These are phyloP conservation scores for Hyaloperonospora arabidopsidis DNA, from an alignment of 352 stramenopile genomes.

Conservation along the genomic window DNA sequence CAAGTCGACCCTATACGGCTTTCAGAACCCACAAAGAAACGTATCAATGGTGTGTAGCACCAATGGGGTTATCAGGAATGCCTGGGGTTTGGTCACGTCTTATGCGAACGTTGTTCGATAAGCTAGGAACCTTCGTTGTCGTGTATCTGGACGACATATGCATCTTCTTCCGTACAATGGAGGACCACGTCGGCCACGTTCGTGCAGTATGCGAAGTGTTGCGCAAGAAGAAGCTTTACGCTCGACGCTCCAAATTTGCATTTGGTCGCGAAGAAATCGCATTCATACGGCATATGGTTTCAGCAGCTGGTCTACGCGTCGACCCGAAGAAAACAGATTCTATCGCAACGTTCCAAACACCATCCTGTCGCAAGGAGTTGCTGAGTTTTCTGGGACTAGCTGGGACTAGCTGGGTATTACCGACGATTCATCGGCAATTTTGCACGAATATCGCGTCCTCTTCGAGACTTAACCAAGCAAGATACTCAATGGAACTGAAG, in stretches of 20 bases:
- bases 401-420: neutral
- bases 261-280: neutral
- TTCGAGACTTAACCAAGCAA: neutral
- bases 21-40: constrained; percentile 1
- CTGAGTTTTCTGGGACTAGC: neutral
- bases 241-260: neutral
- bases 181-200: neutral
- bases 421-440: no score
- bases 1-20: constrained; percentile 1
- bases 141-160: constrained; percentile 10
- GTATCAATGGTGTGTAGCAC: constrained; percentile 11
- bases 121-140: constrained; percentile 2
- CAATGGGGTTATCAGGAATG: constrained; percentile 8
- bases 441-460: neutral
- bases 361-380: neutral
- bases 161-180: constrained; percentile 5
- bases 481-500: neutral
- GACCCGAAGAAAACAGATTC: no score
- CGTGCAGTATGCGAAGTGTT: neutral
- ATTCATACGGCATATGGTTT: neutral
- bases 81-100: constrained; percentile 4
- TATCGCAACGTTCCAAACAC: neutral
- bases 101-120: constrained; percentile 2
- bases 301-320: no score
- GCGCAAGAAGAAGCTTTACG: neutral